Base-by-base conservation (phyloP, 306 rosid species). In the Glycyrrhiza uralensis region DNA sequence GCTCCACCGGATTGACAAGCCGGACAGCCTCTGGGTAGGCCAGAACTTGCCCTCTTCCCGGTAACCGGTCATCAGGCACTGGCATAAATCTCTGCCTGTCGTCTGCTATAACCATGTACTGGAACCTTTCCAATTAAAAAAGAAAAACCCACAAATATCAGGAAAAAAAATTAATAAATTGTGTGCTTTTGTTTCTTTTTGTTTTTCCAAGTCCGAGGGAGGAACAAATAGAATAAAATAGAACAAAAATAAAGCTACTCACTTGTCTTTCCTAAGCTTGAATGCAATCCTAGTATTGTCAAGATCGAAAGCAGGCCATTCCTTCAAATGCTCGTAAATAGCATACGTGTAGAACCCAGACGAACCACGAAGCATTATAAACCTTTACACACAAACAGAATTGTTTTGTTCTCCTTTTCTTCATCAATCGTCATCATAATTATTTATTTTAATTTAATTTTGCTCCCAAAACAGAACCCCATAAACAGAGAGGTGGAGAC, bases 1-100 rank as follows among this genome's bases (percentile, higher is more conserved):
- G 87, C 70, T 93, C 97, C 0, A 90, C 19, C 0, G 98, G 98
- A 70, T 93, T 35, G 24, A 88, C 79, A 52, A 93, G 97, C 7
- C 76, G 87, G 9, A 93, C 92, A 29, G 96, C 96, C 80, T 93
- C 98, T 0, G 97, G 96, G 20, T 71, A 77, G 1, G 89, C 97
- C 0, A 93, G 71, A 32, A 47, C 83, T 81, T 83, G 57, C 20
- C 96, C 80, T 87, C 96, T 78, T 4, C 26, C 84, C 0, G 79
- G 74, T 8, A 14, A 68, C 2, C 98, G 88, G 22, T 93, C 98
- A 12, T 90, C 98, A 0, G 98, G 96, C 52, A 85, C 81, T 1
- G 98, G 98, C 98, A 93, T 93, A 76, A 44, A 84, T 70, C 98
- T 87, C 47, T 88, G 97, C 26, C 97, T 87, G 28, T 90, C 45